phyloP scores from a whole-genome alignment of 1,284 basidiomycete genomes.

The Pulchroboletus neoregius region DNA sequence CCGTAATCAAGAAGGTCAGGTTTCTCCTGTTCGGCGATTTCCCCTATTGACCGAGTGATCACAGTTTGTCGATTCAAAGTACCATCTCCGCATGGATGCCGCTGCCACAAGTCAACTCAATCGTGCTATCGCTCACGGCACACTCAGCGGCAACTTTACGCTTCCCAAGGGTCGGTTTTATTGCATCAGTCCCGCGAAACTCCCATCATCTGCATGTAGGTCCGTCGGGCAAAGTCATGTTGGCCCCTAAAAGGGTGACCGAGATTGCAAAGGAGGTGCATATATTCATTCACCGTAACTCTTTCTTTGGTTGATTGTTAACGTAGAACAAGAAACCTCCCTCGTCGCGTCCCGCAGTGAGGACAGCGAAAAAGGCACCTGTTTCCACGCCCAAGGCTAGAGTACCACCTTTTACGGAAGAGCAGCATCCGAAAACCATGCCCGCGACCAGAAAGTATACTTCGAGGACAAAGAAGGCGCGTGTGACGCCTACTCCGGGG shows the following conservation, averaged over 20 bases:
- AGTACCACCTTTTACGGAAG: conserved; percentile 21
- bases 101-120: conserved; percentile 63
- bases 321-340: conserved; percentile 34
- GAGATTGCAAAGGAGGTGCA: conserved; percentile 63
- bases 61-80: conserved; percentile 71
- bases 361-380: conserved; percentile 23
- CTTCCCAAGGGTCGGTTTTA: conserved; percentile 62
- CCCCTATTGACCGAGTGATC: not conserved
- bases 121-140: conserved; percentile 67
- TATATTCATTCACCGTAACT: not conserved
- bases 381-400: conserved; percentile 5
- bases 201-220: conserved; percentile 8
- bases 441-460: conserved; percentile 30
- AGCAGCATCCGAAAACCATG: conserved; percentile 28
- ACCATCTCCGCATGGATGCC: conserved; percentile 57
- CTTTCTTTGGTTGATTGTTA: not conserved
- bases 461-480: conserved; percentile 38
- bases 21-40: not conserved
- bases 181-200: not conserved
- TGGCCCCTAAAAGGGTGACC: conserved; percentile 49
- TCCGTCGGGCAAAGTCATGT: conserved; percentile 68
- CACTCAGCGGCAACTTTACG: conserved; percentile 57
- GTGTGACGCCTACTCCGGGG: conserved; percentile 37
- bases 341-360: conserved; percentile 5
- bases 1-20: conserved; percentile 72